Evolutionary conservation across 768 basidiomycete genomes (phyloP).

Genomic region (Termitomyces titanicus): DNA sequence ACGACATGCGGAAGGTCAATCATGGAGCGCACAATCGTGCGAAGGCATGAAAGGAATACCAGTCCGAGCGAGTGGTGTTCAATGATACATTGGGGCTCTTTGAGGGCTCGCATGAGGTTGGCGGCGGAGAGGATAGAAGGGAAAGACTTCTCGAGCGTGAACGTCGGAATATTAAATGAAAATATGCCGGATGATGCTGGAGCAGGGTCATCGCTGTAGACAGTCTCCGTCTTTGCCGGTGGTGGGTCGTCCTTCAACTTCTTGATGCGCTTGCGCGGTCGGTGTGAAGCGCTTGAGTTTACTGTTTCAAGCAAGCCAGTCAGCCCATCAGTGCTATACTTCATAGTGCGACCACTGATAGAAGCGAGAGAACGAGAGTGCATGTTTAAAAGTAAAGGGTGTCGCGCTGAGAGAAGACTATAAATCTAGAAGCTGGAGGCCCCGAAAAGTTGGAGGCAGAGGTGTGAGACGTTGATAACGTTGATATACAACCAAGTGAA

Average conservation of each 20-base stretch:
- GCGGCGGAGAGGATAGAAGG: conserved; percentile 30
- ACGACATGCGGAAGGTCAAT: conserved; percentile 13
- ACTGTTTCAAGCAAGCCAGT: background rate
- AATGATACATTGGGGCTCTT: conserved; percentile 9
- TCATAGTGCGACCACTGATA: conserved; percentile 5
- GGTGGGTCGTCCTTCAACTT: conserved; percentile 6
- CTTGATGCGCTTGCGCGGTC: conserved; percentile 6
- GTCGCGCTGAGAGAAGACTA: background rate
- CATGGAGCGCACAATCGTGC: conserved; percentile 13
- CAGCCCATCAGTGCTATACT: background rate
- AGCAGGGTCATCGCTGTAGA: conserved; percentile 21
- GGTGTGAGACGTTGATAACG: background rate
- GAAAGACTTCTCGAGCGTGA: conserved; percentile 30
- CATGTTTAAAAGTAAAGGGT: background rate
- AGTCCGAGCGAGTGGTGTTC: conserved; percentile 10
- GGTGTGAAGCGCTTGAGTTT: background rate
- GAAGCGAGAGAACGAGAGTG: conserved; percentile 6
- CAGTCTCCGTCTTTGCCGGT: conserved; percentile 19
- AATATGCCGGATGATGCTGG: conserved; percentile 18
- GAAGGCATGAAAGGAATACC: conserved; percentile 16
- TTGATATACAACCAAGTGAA: background rate
- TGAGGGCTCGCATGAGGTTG: conserved; percentile 21
- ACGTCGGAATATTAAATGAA: conserved; percentile 13
- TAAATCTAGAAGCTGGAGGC: background rate
- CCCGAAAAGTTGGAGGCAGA: background rate